Evolutionary conservation across 2,329 filamentous ascomycete species (phyloP).

Genomic region (Calonectria henricotiae): DNA sequence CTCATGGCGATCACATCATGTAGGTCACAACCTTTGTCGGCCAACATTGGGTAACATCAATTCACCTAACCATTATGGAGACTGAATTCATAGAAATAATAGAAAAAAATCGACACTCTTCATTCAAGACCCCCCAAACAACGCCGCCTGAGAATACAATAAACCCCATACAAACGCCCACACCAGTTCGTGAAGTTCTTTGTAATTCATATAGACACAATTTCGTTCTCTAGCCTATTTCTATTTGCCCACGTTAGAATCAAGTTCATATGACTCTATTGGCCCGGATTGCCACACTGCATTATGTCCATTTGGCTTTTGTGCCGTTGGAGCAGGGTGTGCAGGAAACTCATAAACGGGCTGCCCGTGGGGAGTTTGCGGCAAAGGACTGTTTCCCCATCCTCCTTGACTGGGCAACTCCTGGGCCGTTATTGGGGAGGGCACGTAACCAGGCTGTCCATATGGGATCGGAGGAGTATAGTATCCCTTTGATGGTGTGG

Average conservation of each 20-base stretch:
- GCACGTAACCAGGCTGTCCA: slow-evolving; percentile 40
- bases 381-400: slow-evolving; percentile 40
- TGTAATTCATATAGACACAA: not conserved
- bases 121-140: slow-evolving; percentile 20
- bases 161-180: slow-evolving; percentile 16
- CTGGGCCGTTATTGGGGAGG: slow-evolving; percentile 41
- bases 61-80: not conserved
- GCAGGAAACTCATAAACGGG: slow-evolving; percentile 42
- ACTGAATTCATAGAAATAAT: not conserved
- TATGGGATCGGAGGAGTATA: slow-evolving; percentile 37
- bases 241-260: slow-evolving; percentile 44
- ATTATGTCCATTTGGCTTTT: slow-evolving; percentile 39
- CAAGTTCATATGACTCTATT: slow-evolving; percentile 56
- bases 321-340: slow-evolving; percentile 33
- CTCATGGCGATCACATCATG: no score
- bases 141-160: slow-evolving; percentile 36
- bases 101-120: not conserved
- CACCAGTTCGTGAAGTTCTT: slow-evolving; percentile 7
- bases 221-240: not conserved
- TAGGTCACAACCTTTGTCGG: no score
- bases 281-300: slow-evolving; percentile 59
- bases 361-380: slow-evolving; percentile 35
- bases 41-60: not conserved
- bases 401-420: slow-evolving; percentile 48
- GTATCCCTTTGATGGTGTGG: slow-evolving; percentile 36